These are phyloP conservation scores for Talaromyces borbonicus DNA, from an alignment of 495 filamentous ascomycete species.

Conservation along the genomic window DNA sequence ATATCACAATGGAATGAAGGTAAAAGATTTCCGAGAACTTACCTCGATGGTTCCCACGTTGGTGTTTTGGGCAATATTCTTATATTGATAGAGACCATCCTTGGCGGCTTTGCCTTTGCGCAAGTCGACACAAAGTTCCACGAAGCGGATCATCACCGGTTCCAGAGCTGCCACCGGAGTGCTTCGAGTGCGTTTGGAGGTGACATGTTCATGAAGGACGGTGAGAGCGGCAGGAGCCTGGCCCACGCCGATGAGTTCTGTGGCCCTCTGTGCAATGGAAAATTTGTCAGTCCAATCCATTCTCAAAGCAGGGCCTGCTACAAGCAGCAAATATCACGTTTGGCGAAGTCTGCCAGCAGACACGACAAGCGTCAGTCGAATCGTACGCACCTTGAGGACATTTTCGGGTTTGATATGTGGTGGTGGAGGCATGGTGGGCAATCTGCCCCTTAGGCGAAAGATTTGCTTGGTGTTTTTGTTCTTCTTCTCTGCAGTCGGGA, in stretches of 20 bases:
- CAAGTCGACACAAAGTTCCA: constrained; percentile 92
- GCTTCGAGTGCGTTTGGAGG: constrained; percentile 93
- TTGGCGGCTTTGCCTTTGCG: constrained; percentile 97
- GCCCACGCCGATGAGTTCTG: constrained; percentile 96
- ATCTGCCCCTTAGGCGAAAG: constrained; percentile 20
- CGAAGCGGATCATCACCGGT: constrained; percentile 95
- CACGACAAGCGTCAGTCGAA: neutral
- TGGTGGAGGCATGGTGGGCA: constrained; percentile 79
- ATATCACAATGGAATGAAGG: no score
- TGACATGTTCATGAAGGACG: constrained; percentile 97
- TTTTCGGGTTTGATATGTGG: constrained; percentile 97
- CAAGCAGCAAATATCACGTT: neutral
- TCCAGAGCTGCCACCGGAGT: constrained; percentile 93
- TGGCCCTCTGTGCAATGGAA: constrained; percentile 56
- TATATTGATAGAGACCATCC: constrained; percentile 98
- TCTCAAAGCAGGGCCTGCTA: neutral
- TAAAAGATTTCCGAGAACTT: constrained; percentile 11
- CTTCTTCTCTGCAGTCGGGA: no score
- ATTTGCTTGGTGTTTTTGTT: constrained; percentile 9
- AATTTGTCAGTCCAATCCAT: constrained; percentile 8
- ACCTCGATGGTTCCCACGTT: constrained; percentile 97
- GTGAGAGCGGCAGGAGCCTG: constrained; percentile 86
- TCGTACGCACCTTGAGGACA: constrained; percentile 80
- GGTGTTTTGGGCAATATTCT: constrained; percentile 98
- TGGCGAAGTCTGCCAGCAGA: no score